A percentile compares a stretch with the other conserved stretches of the same genome.
Evolutionary conservation across 2,329 filamentous ascomycete genomes (phyloP).

Genomic region (Beauveria asiatica): DNA sequence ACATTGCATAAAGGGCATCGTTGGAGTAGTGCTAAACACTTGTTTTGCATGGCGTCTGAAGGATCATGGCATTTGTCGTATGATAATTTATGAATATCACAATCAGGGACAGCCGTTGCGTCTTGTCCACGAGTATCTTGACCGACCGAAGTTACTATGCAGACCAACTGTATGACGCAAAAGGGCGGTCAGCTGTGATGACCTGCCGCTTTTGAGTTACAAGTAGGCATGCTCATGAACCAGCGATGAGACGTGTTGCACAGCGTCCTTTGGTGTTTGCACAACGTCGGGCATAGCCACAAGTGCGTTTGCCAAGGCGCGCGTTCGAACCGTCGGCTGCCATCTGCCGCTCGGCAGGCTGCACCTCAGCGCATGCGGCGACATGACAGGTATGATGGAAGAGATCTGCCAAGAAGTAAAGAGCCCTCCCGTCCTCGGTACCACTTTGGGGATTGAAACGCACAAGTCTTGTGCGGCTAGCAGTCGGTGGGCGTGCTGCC

Average conservation of each 20-base stretch:
- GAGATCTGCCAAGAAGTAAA: too few species aligned
- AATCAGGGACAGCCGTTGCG: background rate
- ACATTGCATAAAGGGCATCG: background rate
- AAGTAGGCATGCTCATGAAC: background rate
- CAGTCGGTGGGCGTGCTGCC: background rate
- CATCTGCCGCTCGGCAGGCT: background rate
- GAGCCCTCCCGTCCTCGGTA: background rate
- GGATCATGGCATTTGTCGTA: conserved; percentile 4
- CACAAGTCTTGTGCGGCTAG: background rate
- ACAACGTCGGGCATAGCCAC: background rate
- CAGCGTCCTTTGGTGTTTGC: background rate
- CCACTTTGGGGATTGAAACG: background rate
- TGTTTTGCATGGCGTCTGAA: background rate
- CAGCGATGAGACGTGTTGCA: background rate
- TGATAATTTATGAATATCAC: conserved; percentile 4
- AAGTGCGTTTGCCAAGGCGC: background rate
- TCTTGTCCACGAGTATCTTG: background rate
- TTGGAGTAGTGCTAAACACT: conserved; percentile 4
- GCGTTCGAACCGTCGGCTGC: background rate
- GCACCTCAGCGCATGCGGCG: background rate
- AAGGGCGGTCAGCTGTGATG: background rate
- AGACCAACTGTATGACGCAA: background rate
- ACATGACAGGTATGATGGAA: background rate
- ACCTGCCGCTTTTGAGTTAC: background rate
- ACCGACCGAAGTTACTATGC: background rate